Base-by-base conservation (phyloP, 768 basidiomycete species). In the Boletus speciosus region DNA sequence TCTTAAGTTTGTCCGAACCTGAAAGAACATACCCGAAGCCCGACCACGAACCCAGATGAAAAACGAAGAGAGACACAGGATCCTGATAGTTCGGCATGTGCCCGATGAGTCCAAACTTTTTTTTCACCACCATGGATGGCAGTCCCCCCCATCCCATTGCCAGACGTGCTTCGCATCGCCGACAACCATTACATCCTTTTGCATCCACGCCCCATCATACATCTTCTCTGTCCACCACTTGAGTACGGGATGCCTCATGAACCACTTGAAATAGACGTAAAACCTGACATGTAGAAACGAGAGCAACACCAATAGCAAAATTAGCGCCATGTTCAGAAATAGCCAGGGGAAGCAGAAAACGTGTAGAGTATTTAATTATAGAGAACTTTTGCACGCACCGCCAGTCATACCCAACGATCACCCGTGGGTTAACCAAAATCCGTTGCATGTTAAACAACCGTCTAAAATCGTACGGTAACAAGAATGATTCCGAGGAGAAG, bases 391-490 rank as follows among this genome's bases (percentile, higher is more conserved):
- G 31, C 42, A 58, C 62, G 21, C 34, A 64, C 70, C 68, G 68
- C 71, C 72, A 73, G 23, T 62, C 57, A 59, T 77, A 77, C 25
- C 53, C 69, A 16, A 64, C 71, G 51, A 75, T 60, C 27, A 75
- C 76, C 38, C 70, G 71, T 34, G 76, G 71, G 57, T 77, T 76
- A 37, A 69, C 62, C 51, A 63, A 71, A 32, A 76, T 71, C 16
- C 66, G 63, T 49, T 72, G 61, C 58, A 77, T 45, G 15, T 66
- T 68, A 49, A 74, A 74, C 55, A 71, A 39, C 5, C 76, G 71
- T 46, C 76, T 66, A 16, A 77, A 52, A 51, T 78, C 76, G 59
- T 78, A 77, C 8, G 75, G 76, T 1, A 78, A 57, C 46, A 71
- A 50, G 64, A 76, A 78, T 1, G 66, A 73, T 59, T 77, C 76